Conservation (phyloP, 805 yeast genomes). For the Candida suzukii region DNA sequence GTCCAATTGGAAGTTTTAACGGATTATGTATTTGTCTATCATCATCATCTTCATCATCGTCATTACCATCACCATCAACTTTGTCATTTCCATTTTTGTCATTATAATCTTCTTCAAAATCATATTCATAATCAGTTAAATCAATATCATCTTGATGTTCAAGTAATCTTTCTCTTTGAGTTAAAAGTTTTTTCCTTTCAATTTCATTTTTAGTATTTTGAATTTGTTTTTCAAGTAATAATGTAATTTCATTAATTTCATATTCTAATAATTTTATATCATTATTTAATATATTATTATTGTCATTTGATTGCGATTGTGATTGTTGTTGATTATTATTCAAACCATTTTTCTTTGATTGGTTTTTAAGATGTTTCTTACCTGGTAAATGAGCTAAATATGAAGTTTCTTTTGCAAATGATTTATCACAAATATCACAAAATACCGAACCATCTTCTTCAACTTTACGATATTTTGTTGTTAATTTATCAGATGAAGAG, state of each 20-base stretch:
- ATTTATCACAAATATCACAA: constrained; percentile 60
- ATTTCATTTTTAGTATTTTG: constrained; percentile 49
- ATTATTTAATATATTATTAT: neutral
- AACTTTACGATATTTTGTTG: too few species aligned
- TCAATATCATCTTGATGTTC: constrained; percentile 36
- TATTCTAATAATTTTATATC: constrained; percentile 23
- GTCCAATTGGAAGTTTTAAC: constrained; percentile 66
- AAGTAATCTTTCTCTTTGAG: constrained; percentile 59
- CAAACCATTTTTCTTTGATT: constrained; percentile 4
- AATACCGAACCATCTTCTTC: constrained; percentile 28
- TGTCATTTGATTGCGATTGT: neutral
- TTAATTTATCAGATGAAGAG: too few species aligned
- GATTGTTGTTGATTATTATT: neutral
- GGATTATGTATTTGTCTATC: constrained; percentile 33
- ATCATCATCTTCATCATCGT: constrained; percentile 26
- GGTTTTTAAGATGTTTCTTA: constrained; percentile 62
- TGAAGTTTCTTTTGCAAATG: constrained; percentile 58
- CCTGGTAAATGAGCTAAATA: constrained; percentile 66
- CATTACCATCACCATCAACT: constrained; percentile 14
- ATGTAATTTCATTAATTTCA: constrained; percentile 29
- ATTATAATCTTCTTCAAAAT: constrained; percentile 11
- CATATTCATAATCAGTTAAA: constrained; percentile 25
- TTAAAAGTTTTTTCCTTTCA: constrained; percentile 60
- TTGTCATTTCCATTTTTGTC: constrained; percentile 18
- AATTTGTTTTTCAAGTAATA: constrained; percentile 32